These are phyloP conservation scores for Rhynchosporium secalis DNA, from an alignment of 2,329 filamentous ascomycete genomes.

Conservation along the genomic window DNA sequence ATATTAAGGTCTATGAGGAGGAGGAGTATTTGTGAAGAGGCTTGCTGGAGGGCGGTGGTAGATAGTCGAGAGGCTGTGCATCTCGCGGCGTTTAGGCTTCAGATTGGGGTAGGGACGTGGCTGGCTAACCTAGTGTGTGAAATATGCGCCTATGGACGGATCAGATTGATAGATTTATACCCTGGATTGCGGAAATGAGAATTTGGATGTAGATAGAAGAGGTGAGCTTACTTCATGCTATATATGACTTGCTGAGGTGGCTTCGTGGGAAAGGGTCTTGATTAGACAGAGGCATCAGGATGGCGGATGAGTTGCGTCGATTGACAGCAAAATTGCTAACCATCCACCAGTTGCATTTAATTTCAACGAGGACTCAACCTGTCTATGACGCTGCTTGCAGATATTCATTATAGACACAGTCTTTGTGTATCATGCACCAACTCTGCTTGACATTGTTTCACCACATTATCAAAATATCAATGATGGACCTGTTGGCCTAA, in stretches of 20 bases:
- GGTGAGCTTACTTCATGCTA: background rate
- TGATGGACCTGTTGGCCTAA: too few relatives aligned
- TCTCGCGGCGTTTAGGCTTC: constrained; percentile 1
- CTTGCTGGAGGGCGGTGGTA: background rate
- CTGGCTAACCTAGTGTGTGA: background rate
- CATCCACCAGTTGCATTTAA: too few relatives aligned
- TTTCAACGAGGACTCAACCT: too few relatives aligned
- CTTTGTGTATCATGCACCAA: too few relatives aligned
- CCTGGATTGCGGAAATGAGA: background rate
- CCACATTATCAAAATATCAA: too few relatives aligned
- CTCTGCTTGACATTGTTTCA: too few relatives aligned
- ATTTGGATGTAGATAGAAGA: constrained; percentile 4
- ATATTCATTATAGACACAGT: too few relatives aligned
- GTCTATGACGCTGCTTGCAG: too few relatives aligned
- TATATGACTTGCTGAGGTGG: background rate
- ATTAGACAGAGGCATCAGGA: too few relatives aligned
- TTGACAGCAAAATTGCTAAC: too few relatives aligned
- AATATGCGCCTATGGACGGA: background rate
- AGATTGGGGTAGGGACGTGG: background rate
- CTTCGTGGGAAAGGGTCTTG: too few relatives aligned
- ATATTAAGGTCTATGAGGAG: constrained; percentile 64
- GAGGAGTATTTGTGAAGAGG: constrained; percentile 27
- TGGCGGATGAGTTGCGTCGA: too few relatives aligned
- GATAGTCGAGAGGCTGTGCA: background rate
- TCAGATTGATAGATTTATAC: constrained; percentile 5